A percentile compares a stretch with the other conserved stretches of the same genome.
Evolutionary conservation across 352 stramenopile species (phyloP).

Genomic region (Pythium sp.): DNA sequence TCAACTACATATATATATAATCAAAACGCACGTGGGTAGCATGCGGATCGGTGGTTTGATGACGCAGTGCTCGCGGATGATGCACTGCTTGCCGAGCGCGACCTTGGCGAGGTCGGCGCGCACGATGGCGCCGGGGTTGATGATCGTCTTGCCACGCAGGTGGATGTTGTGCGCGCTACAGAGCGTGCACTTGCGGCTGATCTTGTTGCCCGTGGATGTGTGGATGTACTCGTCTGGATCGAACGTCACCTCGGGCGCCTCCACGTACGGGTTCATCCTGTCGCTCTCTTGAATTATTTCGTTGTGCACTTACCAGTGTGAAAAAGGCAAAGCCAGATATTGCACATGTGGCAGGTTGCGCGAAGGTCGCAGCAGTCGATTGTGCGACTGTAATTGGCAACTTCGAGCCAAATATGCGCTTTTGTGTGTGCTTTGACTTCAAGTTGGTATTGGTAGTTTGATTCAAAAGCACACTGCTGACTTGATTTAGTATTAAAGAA

Average conservation of each 20-base stretch:
- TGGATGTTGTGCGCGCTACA: slow-evolving; percentile 72
- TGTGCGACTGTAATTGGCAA: too few relatives aligned
- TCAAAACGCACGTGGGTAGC: slow-evolving; percentile 44
- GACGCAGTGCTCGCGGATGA: slow-evolving; percentile 68
- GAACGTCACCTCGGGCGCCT: slow-evolving; percentile 47
- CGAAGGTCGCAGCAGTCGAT: too few relatives aligned
- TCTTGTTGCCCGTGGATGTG: slow-evolving; percentile 69
- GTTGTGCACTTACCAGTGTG: too few relatives aligned
- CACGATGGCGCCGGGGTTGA: slow-evolving; percentile 66
- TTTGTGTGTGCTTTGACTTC: too few relatives aligned
- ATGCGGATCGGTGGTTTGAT: slow-evolving; percentile 69
- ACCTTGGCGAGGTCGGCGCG: slow-evolving; percentile 83
- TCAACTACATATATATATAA: neutral
- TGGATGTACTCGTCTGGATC: slow-evolving; percentile 62
- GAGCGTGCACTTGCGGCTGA: slow-evolving; percentile 62
- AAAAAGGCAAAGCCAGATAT: too few relatives aligned
- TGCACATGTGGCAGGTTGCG: too few relatives aligned
- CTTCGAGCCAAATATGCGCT: too few relatives aligned
- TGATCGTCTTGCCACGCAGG: slow-evolving; percentile 77
- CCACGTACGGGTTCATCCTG: slow-evolving; percentile 61
- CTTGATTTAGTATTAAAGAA: too few relatives aligned
- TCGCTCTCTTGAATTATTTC: too few relatives aligned
- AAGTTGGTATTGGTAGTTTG: too few relatives aligned
- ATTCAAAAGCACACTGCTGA: too few relatives aligned
- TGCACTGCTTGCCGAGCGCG: slow-evolving; percentile 76